Percentiles rank a stretch among this genome's conserved stretches.
These are phyloP conservation scores for Heterobasidion occidentale DNA, from an alignment of 1,284 basidiomycete genomes.

Conservation along the genomic window DNA sequence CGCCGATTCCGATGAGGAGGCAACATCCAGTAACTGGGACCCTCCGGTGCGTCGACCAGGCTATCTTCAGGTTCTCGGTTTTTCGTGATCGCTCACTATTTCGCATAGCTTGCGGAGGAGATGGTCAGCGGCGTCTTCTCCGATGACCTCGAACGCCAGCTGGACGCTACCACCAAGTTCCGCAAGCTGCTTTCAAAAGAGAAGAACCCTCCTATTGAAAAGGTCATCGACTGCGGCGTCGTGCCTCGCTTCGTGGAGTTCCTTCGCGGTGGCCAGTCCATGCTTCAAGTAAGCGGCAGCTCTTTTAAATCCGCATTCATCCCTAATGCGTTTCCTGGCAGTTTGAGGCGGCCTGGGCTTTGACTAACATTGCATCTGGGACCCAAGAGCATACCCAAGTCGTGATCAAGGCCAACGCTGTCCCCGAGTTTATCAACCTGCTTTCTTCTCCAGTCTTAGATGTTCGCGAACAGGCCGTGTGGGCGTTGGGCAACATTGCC, in stretches of 20 bases:
- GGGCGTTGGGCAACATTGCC: slow-evolving; percentile 95
- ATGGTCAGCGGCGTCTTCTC: slow-evolving; percentile 95
- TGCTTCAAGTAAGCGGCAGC: slow-evolving; percentile 75
- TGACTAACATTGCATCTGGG: slow-evolving; percentile 99
- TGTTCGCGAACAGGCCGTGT: slow-evolving; percentile 94
- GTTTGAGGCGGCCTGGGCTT: slow-evolving; percentile 99
- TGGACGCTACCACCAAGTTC: slow-evolving; percentile 96
- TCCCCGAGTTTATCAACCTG: slow-evolving; percentile 96
- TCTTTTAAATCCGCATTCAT: slow-evolving; percentile 10
- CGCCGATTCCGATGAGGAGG: slow-evolving; percentile 84
- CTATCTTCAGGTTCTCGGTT: slow-evolving; percentile 3
- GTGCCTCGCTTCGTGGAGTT: slow-evolving; percentile 98
- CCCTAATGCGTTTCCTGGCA: slow-evolving; percentile 25
- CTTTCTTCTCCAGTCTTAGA: slow-evolving; percentile 83
- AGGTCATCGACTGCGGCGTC: slow-evolving; percentile 96
- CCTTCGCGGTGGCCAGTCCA: slow-evolving; percentile 79
- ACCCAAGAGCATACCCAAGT: slow-evolving; percentile 99
- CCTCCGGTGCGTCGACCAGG: slow-evolving; percentile 49
- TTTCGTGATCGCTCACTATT: slow-evolving; percentile 7
- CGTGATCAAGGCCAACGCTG: slow-evolving; percentile 91
- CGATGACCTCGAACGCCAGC: slow-evolving; percentile 84
- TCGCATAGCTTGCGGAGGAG: slow-evolving; percentile 69
- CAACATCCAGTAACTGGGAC: slow-evolving; percentile 64
- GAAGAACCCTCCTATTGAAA: slow-evolving; percentile 99
- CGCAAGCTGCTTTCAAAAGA: slow-evolving; percentile 98